Evolutionary conservation across 768 basidiomycete species (phyloP), one percentile per base, ranked within the genome.

Genomic region (Omphalotus guepiniiformis): DNA sequence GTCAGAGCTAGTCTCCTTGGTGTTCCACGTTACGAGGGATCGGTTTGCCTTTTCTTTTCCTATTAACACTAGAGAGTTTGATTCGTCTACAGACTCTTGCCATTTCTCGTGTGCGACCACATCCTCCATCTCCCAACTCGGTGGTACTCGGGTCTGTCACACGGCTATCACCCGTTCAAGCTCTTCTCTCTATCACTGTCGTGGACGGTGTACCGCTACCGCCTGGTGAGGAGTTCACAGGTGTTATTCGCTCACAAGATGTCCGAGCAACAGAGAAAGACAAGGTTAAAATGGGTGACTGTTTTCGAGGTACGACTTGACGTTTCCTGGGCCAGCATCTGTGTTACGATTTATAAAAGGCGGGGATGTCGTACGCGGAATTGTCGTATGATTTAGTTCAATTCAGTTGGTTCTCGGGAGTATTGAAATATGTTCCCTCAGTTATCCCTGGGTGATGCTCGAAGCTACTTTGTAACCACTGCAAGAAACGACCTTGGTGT

Each of bases 391-490:
- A 73, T 18, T 11, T 41, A 23, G 11, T 21, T 30, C 22, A 18
- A 26, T 51, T 25, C 48, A 23, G 30, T 22, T 32, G 15, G 23
- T 8, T 11, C n/a, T 12, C 23, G 9, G 21, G 16, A 30, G 6
- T 29, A 12, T 26, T 42, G 16, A 25, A 9, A 3, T 6, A 43
- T 29, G 12, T 50, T 39, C 19, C 5, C 11, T 15, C 50, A 94
- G 93, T 89, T 94, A 40, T 94, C 93, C 15, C 73, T 96, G 21
- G 93, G 93, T 8, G 93, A 95, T 65, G 83, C 92, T 21, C 80
- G 90, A 36, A 91, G 86, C 56, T 95, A 95, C 67, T 94, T 91
- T 69, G 76, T 95, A 23, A 90, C 92, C 0, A 95, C 93, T 3
- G 93, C 88, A 6, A 72, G 88, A 34, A 93, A 93, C 61, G 86